Conservation (phyloP, 192 early-diverging fungal species). For the Coemansia sp. region DNA sequence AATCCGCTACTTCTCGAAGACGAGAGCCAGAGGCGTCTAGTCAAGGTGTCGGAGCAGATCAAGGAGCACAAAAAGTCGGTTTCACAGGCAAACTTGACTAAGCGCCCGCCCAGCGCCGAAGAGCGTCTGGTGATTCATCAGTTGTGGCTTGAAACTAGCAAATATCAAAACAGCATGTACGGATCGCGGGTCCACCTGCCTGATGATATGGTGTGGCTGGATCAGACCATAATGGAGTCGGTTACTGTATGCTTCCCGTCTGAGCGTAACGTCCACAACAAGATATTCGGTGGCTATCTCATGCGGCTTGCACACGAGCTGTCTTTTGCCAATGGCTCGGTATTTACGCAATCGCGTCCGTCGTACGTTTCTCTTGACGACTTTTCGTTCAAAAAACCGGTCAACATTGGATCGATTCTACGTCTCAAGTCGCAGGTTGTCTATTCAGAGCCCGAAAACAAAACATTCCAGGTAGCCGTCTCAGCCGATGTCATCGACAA, state of each 20-base stretch:
- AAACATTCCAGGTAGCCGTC: constrained; percentile 64
- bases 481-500: constrained; percentile 77
- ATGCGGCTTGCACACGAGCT: constrained; percentile 88
- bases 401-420: constrained; percentile 78
- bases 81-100: constrained; percentile 55
- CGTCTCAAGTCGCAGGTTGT: constrained; percentile 72
- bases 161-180: constrained; percentile 53
- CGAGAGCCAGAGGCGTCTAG: constrained; percentile 69
- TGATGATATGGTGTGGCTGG: constrained; percentile 64
- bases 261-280: constrained; percentile 78
- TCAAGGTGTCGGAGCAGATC: constrained; percentile 65
- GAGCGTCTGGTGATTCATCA: constrained; percentile 78
- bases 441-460: constrained; percentile 62
- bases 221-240: constrained; percentile 71
- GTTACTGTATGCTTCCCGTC: constrained; percentile 69
- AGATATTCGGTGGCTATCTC: constrained; percentile 75
- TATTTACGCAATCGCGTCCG: constrained; percentile 62
- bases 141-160: constrained; percentile 67
- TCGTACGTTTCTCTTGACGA: constrained; percentile 67
- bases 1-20: constrained; percentile 71
- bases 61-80: constrained; percentile 56
- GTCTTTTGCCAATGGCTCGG: constrained; percentile 69
- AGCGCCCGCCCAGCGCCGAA: constrained; percentile 72
- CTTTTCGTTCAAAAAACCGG: constrained; percentile 80
- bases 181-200: constrained; percentile 37